These are phyloP conservation scores for Rhodomyrtus psidioides DNA, from an alignment of 441 rosid genomes.

Conservation along the genomic window DNA sequence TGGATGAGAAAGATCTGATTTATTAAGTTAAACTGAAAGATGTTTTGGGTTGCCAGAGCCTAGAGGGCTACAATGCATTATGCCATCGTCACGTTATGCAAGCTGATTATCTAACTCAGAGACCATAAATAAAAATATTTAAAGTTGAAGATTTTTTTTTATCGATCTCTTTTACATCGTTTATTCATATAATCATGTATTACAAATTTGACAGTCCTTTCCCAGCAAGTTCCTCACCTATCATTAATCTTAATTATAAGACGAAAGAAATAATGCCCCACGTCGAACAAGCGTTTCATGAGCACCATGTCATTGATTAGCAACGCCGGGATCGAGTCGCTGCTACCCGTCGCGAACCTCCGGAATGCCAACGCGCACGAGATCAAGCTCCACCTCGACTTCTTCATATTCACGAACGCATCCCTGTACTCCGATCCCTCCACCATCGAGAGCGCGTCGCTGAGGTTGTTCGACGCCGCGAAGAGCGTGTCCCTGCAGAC, in stretches of 20 bases:
- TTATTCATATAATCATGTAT: background rate
- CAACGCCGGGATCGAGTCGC: background rate
- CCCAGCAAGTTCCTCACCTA: background rate
- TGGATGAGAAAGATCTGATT: no score
- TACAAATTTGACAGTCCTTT: background rate
- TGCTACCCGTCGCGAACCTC: background rate
- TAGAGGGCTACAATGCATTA: no score
- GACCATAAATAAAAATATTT: no score
- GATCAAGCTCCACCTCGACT: background rate
- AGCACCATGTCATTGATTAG: background rate
- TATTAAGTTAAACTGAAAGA: no score
- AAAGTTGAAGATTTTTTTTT: background rate
- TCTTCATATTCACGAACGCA: background rate
- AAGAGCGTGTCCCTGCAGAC: background rate
- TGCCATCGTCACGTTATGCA: no score
- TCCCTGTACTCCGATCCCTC: background rate
- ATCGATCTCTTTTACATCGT: no score
- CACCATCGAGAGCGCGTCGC: background rate
- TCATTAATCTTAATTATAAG: background rate
- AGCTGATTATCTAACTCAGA: no score
- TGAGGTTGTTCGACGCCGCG: background rate
- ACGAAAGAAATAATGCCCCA: background rate
- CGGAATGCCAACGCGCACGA: background rate
- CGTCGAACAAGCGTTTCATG: background rate
- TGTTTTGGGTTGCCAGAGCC: no score